phyloP scores from a whole-genome alignment of 306 rosid species.

The Gillenia trifoliata region DNA sequence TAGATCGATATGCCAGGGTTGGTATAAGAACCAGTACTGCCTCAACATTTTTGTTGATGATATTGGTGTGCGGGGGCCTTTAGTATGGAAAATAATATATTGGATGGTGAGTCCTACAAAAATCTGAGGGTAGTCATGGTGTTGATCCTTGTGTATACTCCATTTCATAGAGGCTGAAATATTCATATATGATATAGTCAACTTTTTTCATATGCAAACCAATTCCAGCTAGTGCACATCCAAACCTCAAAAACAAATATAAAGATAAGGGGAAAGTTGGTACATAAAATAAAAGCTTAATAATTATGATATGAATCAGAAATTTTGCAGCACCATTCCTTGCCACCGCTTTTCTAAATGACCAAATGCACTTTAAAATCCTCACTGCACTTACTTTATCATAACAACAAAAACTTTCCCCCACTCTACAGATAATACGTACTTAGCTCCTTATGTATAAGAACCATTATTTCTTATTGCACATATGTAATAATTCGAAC shows the following conservation, averaged over 20 bases:
- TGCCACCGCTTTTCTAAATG: background rate
- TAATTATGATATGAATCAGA: background rate
- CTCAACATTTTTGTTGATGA: background rate
- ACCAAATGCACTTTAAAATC: background rate
- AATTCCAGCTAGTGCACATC: background rate
- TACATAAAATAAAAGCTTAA: background rate
- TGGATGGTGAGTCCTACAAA: constrained; percentile 5
- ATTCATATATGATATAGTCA: background rate
- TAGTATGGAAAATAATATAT: background rate
- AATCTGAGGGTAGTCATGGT: background rate
- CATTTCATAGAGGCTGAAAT: too few species aligned
- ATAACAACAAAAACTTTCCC: background rate
- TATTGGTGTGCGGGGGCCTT: background rate
- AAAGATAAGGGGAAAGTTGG: background rate
- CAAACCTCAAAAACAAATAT: background rate
- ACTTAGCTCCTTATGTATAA: too few species aligned
- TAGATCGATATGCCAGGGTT: background rate
- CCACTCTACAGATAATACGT: background rate
- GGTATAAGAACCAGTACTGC: background rate
- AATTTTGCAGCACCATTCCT: constrained; percentile 4
- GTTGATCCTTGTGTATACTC: background rate
- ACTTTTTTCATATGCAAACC: background rate
- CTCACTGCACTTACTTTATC: background rate
- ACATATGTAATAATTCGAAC: too few species aligned
- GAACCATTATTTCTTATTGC: too few species aligned